Conservation (phyloP, 163 green algal species). For the Scenedesmus sp. region DNA sequence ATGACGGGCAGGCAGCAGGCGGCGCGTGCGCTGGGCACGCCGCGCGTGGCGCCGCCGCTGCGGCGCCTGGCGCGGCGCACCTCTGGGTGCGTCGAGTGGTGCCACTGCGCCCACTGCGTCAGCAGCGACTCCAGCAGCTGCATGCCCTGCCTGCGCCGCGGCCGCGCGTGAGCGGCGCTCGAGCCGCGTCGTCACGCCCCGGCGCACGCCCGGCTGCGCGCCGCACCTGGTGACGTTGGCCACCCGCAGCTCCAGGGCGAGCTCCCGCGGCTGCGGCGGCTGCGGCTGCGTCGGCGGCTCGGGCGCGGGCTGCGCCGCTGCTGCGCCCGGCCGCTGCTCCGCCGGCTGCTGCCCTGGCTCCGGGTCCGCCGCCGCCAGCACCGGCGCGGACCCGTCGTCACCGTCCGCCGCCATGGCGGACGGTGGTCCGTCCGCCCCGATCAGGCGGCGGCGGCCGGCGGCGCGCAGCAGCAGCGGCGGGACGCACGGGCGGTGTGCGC, state of each 20-base stretch:
- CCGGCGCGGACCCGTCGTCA: too few relatives aligned
- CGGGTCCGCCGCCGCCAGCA: not conserved
- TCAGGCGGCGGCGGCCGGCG: too few relatives aligned
- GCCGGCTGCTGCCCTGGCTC: not conserved
- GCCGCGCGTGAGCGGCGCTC: not conserved
- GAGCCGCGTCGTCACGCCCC: too few relatives aligned
- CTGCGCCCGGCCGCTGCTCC: too few relatives aligned
- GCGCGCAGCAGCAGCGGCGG: too few relatives aligned
- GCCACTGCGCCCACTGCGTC: slow-evolving; percentile 19
- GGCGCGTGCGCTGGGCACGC: too few relatives aligned
- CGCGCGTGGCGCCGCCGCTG: not conserved
- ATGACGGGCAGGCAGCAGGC: not conserved
- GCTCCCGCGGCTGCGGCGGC: not conserved
- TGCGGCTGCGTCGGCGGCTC: not conserved
- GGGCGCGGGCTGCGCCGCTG: not conserved
- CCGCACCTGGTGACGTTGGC: slow-evolving; percentile 30
- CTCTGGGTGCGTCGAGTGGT: not conserved
- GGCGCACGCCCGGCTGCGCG: too few relatives aligned
- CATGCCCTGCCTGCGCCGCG: slow-evolving; percentile 19
- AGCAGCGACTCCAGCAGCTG: slow-evolving; percentile 6
- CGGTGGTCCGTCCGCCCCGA: too few relatives aligned
- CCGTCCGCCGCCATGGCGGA: too few relatives aligned
- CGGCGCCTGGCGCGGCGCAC: not conserved
- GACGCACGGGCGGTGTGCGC: too few relatives aligned
- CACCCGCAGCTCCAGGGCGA: slow-evolving; percentile 14